These are phyloP conservation scores for Chlorella sp. DNA, from an alignment of 139 green algal species.

Conservation along the genomic window DNA sequence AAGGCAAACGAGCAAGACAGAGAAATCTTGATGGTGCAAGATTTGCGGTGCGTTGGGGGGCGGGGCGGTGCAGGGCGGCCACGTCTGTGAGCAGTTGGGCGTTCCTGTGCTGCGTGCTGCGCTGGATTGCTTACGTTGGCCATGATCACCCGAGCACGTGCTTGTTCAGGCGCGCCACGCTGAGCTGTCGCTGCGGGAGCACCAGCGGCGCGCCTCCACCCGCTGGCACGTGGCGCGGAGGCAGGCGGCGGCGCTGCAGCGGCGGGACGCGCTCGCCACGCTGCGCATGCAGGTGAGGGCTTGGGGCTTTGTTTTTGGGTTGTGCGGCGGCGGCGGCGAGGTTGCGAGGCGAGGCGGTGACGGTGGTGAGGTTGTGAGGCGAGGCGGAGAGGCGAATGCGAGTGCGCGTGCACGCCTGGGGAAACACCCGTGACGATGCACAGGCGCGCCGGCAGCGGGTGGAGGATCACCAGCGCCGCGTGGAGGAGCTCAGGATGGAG, in stretches of 20 bases:
- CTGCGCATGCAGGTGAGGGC: not conserved
- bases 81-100: not conserved
- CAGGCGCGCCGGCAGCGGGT: too few relatives aligned
- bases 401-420: not conserved
- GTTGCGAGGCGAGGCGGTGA: too few relatives aligned
- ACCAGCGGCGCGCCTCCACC: conserved; percentile 9
- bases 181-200: not conserved
- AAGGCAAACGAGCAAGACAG: too few relatives aligned
- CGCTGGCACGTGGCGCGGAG: not conserved
- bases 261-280: not conserved
- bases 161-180: not conserved
- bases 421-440: not conserved
- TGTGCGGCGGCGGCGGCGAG: too few relatives aligned
- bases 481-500: conserved; percentile 20
- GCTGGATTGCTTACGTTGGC: not conserved
- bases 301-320: too few relatives aligned
- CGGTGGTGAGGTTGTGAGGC: too few relatives aligned
- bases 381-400: not conserved
- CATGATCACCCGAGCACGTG: not conserved
- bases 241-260: not conserved
- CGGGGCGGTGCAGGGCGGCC: too few relatives aligned
- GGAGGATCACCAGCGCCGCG: too few relatives aligned
- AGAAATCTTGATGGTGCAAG: too few relatives aligned
- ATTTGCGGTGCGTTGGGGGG: too few relatives aligned
- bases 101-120: not conserved